Conservation (phyloP, 805 yeast species). For the Wickerhamiella sorbophila region DNA sequence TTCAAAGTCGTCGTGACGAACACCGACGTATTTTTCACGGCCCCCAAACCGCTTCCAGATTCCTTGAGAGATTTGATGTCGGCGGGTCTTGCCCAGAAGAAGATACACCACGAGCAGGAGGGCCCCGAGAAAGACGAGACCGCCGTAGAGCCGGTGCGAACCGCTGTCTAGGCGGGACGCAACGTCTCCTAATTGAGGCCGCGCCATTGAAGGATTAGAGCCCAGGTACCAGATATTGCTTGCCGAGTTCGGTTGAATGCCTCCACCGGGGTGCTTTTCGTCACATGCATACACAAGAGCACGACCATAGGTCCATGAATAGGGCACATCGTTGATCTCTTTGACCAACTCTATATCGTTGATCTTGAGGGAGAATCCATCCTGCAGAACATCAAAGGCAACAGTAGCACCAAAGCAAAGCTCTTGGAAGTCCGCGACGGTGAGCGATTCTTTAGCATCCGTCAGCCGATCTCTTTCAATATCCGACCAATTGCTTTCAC, state of each 20-base stretch:
- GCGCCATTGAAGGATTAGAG: slow-evolving; percentile 4
- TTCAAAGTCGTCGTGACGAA: slow-evolving; percentile 6
- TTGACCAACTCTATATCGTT: slow-evolving; percentile 25
- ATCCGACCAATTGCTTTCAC: slow-evolving; percentile 8
- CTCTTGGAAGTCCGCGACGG: slow-evolving; percentile 27
- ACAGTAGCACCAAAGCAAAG: slow-evolving; percentile 51
- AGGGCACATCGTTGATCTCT: slow-evolving; percentile 30
- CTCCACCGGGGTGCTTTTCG: slow-evolving; percentile 27
- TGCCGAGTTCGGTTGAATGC: slow-evolving; percentile 10
- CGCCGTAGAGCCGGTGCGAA: slow-evolving; percentile 28
- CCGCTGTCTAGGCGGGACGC: slow-evolving; percentile 8
- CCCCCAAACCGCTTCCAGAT: slow-evolving; percentile 3
- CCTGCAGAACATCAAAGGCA: slow-evolving; percentile 41
- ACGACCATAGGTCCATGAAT: slow-evolving; percentile 45
- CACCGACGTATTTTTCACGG: slow-evolving; percentile 1
- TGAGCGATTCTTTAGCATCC: background rate
- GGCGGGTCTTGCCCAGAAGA: slow-evolving; percentile 24
- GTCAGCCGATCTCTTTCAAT: slow-evolving; percentile 14
- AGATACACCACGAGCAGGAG: slow-evolving; percentile 24
- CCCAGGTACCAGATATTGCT: slow-evolving; percentile 10
- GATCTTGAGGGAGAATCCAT: slow-evolving; percentile 43
- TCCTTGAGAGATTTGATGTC: slow-evolving; percentile 14
- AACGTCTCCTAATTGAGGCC: slow-evolving; percentile 12
- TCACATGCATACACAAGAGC: slow-evolving; percentile 49
- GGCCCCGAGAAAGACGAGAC: slow-evolving; percentile 24